A percentile compares a stretch with the other conserved stretches of the same genome.
phyloP scores from a whole-genome alignment of 1,284 basidiomycete species.

The Sporisorium iseilematis-ciliati region DNA sequence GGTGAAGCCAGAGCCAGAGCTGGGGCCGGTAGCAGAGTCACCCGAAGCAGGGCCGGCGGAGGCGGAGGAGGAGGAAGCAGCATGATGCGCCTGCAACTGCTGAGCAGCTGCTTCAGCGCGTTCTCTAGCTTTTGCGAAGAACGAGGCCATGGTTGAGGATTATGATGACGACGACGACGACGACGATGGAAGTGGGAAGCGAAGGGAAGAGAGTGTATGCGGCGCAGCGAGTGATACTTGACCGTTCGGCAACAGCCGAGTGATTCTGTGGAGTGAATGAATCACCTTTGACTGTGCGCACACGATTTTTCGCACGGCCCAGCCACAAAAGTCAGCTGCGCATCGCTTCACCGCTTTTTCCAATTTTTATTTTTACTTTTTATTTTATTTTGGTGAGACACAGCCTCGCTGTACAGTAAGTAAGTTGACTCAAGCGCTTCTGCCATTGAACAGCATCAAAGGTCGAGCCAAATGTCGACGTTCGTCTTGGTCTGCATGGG shows the following conservation, averaged over 20 bases:
- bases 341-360: not conserved
- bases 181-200: not conserved
- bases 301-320: slow-evolving; percentile 2
- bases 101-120: slow-evolving; percentile 61
- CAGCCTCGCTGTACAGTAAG: not conserved
- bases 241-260: not conserved
- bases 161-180: slow-evolving; percentile 3
- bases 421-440: no score
- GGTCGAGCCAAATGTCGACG: not conserved
- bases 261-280: not conserved
- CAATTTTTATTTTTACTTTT: not conserved
- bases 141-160: slow-evolving; percentile 48
- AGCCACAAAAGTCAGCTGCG: not conserved
- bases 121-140: slow-evolving; percentile 61
- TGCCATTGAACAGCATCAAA: not conserved
- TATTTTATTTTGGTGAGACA: not conserved
- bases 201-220: not conserved
- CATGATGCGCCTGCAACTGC: slow-evolving; percentile 52
- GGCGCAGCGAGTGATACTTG: not conserved
- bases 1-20: slow-evolving; percentile 37
- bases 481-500: not conserved
- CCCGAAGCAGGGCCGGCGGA: slow-evolving; percentile 13
- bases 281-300: slow-evolving; percentile 1
- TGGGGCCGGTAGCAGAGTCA: slow-evolving; percentile 7
- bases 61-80: slow-evolving; percentile 24